phyloP scores from a whole-genome alignment of 202 grass and related monocot genomes.

The Panicum virgatum region DNA sequence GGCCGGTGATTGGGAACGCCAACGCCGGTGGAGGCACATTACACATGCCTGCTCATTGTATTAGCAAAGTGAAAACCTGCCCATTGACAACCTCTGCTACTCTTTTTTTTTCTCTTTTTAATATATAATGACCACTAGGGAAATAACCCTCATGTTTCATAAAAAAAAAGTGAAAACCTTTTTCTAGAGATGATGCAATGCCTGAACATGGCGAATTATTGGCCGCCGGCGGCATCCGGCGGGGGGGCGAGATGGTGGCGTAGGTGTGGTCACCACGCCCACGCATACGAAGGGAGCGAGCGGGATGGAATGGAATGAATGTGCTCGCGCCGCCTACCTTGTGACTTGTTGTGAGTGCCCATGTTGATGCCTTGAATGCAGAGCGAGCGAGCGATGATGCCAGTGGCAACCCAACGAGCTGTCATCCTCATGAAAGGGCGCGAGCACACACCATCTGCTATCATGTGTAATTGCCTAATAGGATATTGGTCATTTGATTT shows the following conservation, averaged over 20 bases:
- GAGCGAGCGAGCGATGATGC: conserved; percentile 19
- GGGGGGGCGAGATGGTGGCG: conserved; percentile 23
- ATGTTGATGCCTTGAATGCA: conserved; percentile 20
- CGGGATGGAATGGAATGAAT: conserved; percentile 3
- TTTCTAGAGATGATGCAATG: background rate
- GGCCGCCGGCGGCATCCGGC: background rate
- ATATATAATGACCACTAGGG: no score
- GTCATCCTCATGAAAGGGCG: conserved; percentile 35
- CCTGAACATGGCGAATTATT: conserved; percentile 35
- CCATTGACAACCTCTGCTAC: no score
- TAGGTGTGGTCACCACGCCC: conserved; percentile 44
- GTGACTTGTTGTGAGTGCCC: background rate
- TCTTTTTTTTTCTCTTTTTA: no score
- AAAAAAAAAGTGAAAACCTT: no score
- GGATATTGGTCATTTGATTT: background rate
- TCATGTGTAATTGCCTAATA: background rate
- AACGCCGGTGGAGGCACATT: background rate
- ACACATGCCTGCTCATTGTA: background rate
- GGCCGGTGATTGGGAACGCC: background rate
- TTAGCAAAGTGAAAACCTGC: background rate
- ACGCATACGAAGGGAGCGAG: background rate
- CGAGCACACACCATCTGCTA: conserved; percentile 9
- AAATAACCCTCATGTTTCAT: no score
- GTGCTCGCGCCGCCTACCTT: background rate
- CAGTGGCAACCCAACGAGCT: conserved; percentile 41